phyloP scores from a whole-genome alignment of 2,329 filamentous ascomycete genomes.

The Ceratocystis variospora region DNA sequence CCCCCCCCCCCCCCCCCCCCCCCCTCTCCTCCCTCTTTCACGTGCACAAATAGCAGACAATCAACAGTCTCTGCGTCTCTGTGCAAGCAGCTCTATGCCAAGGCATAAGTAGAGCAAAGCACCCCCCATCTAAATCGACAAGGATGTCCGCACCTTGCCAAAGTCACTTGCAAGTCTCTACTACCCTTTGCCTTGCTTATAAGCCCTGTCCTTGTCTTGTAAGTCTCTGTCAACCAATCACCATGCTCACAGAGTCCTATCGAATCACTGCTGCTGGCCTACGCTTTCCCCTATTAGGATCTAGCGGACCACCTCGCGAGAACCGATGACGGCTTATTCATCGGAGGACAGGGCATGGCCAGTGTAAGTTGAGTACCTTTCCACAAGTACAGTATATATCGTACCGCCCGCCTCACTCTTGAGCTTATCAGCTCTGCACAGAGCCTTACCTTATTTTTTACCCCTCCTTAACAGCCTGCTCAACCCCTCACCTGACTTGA shows the following conservation, averaged over 20 bases:
- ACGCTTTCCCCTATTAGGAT: conserved; percentile 3
- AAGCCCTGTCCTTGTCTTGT: background rate
- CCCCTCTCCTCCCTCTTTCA: background rate
- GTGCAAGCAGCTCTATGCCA: background rate
- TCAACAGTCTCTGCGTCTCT: no score
- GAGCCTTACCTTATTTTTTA: no score
- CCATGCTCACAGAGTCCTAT: background rate
- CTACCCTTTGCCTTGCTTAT: background rate
- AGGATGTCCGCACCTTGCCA: no score
- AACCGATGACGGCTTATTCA: background rate
- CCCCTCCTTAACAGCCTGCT: no score
- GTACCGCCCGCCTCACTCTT: no score
- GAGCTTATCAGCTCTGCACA: no score
- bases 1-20: background rate
- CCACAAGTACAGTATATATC: no score
- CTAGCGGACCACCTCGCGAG: conserved; percentile 1
- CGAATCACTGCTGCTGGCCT: background rate
- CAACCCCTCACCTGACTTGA: no score
- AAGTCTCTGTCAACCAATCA: conserved; percentile 1
- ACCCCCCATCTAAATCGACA: background rate
- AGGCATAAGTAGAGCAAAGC: background rate
- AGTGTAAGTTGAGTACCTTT: no score
- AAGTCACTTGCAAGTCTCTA: background rate
- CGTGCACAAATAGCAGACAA: background rate
- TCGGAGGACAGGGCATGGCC: no score